Conservation (phyloP, 2,329 filamentous ascomycete species). For the Xylaria sp. region DNA sequence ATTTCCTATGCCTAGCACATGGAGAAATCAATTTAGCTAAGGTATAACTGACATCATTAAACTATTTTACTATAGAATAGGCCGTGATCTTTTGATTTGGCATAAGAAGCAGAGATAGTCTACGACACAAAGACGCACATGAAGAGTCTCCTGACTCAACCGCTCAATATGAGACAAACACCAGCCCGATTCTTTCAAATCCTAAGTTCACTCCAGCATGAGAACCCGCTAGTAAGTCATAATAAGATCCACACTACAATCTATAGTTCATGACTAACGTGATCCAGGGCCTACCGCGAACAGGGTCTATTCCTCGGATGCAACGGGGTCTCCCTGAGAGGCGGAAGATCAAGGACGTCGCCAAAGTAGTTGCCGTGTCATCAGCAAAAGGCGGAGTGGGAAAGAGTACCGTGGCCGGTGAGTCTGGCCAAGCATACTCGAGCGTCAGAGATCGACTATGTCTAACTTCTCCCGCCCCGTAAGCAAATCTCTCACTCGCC, state of each 20-base stretch:
- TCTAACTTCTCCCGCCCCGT: neutral
- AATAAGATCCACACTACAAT: neutral
- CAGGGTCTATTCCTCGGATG: conserved; percentile 77
- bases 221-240: conserved; percentile 80
- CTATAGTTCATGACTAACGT: neutral
- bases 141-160: neutral
- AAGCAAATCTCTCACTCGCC: conserved; percentile 84
- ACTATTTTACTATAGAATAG: neutral
- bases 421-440: conserved; percentile 43
- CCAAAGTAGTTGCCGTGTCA: conserved; percentile 94
- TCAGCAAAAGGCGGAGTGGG: conserved; percentile 98
- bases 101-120: neutral
- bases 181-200: conserved; percentile 62
- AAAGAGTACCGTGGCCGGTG: conserved; percentile 91
- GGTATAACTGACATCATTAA: neutral
- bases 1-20: neutral
- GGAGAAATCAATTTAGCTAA: neutral
- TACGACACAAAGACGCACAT: neutral
- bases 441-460: too few relatives aligned
- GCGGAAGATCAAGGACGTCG: conserved; percentile 82
- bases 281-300: conserved; percentile 82
- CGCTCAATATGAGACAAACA: conserved; percentile 52
- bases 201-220: conserved; percentile 70
- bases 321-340: conserved; percentile 84
- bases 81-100: too few relatives aligned